Base-by-base conservation (phyloP, 2,329 filamentous ascomycete genomes). In the Cercospora nicotianae region DNA sequence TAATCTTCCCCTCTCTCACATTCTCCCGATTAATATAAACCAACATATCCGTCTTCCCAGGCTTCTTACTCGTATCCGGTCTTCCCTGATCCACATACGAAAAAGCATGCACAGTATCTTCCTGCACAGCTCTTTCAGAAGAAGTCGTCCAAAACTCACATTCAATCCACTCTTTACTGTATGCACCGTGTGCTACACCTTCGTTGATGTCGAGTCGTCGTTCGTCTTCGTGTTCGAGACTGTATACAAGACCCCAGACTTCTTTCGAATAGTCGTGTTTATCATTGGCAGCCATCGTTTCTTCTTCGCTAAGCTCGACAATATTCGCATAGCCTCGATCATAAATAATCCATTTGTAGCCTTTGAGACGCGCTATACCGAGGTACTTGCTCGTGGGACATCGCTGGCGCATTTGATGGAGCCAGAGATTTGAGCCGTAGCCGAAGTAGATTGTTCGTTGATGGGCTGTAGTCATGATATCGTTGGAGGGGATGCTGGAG, bases 361-460 rank as follows among this genome's bases (percentile, higher is more conserved):
- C 80, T 1, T 77, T 75, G 3, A 92, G 82, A 20, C 84, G 79
- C 3, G 83, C 90, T 61, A 90, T 80, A 53, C 87, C 87, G 6
- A 87, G 76, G 63, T 87, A 86, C 12, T 76, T 79, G 2, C 87
- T 86, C 13, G 75, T 77, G 1, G 85, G 84, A 75, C 90, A 92
- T 63, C 89, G 87, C 57, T 76, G 72, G 3, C 73, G 73, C 90
- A 92, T 92, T 78, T 91, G 89, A 30, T 83, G 78, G 0, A 84
- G 83, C 77, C 88, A 90, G 67, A 92, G 84, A 77, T 92, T 92
- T 76, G 86, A 89, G 70, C 90, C 90, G 78, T 90, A 92, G 73
- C 86, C 90, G 75, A 92, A 91, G 81, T 77, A 61, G 76, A 72
- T 81, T n/a, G 60, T 70, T 51, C 45, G 59, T 67, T 6, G 58